Base-by-base conservation (phyloP, 371 early-diverging fungal genomes). In the Enteropsectra breve region DNA sequence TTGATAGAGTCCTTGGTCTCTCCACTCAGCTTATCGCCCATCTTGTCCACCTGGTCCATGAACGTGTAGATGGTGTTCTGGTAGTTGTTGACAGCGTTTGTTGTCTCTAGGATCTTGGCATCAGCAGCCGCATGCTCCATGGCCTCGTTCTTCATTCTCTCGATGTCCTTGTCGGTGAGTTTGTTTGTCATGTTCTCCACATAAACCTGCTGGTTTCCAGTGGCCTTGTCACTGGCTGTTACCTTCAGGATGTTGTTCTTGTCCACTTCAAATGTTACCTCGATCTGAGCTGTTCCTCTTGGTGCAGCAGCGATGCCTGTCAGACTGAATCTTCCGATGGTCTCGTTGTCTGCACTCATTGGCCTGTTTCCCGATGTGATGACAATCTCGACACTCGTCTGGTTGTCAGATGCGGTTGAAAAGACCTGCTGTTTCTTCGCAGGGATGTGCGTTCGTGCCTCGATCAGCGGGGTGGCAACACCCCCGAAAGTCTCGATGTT, bases 401-500 rank as follows among this genome's bases (percentile, higher is more conserved):
- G 92, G 83, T 88, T 88, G 82, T 93, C 94, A 72, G 85, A 85
- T 68, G 88, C 85, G 65, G 94, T 93, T 69, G 91, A 87, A 84
- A 91, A 93, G 70, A 87, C 84, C 82, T 90, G 86, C 74, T 85
- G 84, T 83, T 86, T 86, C 76, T 85, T 87, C 76, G 88, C 86
- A 63, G 94, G 94, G 76, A 93, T 88, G 63, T 86, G 84, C 48
- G 90, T 85, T 84, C 88, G 88, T 72, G 90, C 87, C 79, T 86
- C 83, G 76, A 91, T 92, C 70, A 96, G 84, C 45, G 87, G 79
- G 57, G 92, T 90, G 86, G 92, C 88, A 80, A 92, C 90, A 80
- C 94, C 91, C 77, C 91, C 91, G 76, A 87, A 87, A 78, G 88
- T 90, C 76, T 90, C 90, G 79, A 91, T 87, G 79, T 90, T 89